phyloP scores from a whole-genome alignment of 352 stramenopile species.

The Sclerospora graminicola region DNA sequence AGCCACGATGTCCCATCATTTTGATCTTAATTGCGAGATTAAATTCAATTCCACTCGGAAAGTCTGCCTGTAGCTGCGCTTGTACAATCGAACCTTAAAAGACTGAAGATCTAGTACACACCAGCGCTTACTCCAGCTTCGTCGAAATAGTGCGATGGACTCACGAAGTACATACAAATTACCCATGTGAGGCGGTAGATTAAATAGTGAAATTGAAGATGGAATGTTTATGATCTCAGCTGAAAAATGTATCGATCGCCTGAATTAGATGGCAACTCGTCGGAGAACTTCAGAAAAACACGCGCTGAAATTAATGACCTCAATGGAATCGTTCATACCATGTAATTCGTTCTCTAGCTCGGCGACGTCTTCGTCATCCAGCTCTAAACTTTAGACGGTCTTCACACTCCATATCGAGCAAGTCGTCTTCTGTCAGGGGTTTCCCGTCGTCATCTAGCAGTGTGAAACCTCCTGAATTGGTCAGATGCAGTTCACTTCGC shows the following conservation, averaged over 20 bases:
- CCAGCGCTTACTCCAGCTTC: slow-evolving; percentile 73
- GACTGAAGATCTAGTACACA: slow-evolving; percentile 58
- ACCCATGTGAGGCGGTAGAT: slow-evolving; percentile 54
- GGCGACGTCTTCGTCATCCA: slow-evolving; percentile 46
- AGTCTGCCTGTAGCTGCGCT: slow-evolving; percentile 71
- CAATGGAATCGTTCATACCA: slow-evolving; percentile 38
- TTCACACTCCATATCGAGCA: slow-evolving; percentile 36
- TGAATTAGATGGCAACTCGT: background rate
- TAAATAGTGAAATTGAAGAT: slow-evolving; percentile 16
- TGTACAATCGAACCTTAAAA: slow-evolving; percentile 51
- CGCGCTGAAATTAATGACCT: slow-evolving; percentile 51
- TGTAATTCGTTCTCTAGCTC: slow-evolving; percentile 42
- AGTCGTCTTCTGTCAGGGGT: slow-evolving; percentile 35
- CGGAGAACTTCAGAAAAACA: slow-evolving; percentile 31
- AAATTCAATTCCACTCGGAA: slow-evolving; percentile 49
- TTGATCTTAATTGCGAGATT: slow-evolving; percentile 37
- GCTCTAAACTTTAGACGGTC: slow-evolving; percentile 29
- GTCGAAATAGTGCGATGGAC: slow-evolving; percentile 50
- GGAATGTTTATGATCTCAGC: slow-evolving; percentile 7
- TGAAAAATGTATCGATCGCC: background rate
- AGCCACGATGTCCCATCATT: slow-evolving; percentile 52
- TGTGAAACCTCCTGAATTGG: slow-evolving; percentile 32
- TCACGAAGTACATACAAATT: slow-evolving; percentile 68
- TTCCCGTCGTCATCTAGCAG: slow-evolving; percentile 52
- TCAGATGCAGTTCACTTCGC: slow-evolving; percentile 14